These are phyloP conservation scores for Macrophomina tecta DNA, from an alignment of 2,329 filamentous ascomycete species.

Conservation along the genomic window DNA sequence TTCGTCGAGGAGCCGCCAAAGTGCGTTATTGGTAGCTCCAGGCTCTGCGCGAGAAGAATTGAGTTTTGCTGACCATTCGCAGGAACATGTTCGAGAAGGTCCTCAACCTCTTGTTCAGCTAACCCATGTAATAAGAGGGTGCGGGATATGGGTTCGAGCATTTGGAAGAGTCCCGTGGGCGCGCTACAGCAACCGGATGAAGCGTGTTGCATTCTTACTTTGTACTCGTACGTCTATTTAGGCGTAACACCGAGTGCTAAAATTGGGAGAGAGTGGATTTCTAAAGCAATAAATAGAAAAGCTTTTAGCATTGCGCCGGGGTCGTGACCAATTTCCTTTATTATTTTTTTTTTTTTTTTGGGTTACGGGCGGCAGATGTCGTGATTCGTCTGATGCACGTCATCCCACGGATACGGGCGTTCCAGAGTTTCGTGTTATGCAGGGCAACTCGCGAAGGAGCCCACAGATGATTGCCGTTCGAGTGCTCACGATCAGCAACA, in stretches of 20 bases:
- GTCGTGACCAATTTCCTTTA: too few relatives aligned
- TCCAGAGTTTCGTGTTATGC: neutral
- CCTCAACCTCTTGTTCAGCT: constrained; percentile 55
- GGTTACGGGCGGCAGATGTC: constrained; percentile 3
- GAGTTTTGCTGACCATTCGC: neutral
- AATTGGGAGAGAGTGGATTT: neutral
- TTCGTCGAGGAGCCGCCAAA: constrained; percentile 51
- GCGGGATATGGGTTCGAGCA: neutral
- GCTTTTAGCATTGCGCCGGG: too few relatives aligned
- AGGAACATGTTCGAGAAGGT: constrained; percentile 47
- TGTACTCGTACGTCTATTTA: neutral
- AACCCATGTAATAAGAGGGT: constrained; percentile 1
- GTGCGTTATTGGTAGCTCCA: constrained; percentile 28
- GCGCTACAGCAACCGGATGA: neutral
- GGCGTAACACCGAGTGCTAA: neutral
- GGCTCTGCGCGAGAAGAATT: too few relatives aligned
- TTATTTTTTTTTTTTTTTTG: too few relatives aligned
- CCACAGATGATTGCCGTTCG: too few relatives aligned
- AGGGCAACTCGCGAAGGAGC: neutral
- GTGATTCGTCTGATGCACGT: constrained; percentile 24
- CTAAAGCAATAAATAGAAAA: neutral
- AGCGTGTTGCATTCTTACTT: neutral
- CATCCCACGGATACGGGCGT: neutral
- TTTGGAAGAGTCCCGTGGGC: too few relatives aligned
- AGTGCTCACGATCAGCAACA: too few relatives aligned